These are phyloP conservation scores for Phytopythium oedochilum DNA, from an alignment of 352 stramenopile genomes.

Conservation along the genomic window DNA sequence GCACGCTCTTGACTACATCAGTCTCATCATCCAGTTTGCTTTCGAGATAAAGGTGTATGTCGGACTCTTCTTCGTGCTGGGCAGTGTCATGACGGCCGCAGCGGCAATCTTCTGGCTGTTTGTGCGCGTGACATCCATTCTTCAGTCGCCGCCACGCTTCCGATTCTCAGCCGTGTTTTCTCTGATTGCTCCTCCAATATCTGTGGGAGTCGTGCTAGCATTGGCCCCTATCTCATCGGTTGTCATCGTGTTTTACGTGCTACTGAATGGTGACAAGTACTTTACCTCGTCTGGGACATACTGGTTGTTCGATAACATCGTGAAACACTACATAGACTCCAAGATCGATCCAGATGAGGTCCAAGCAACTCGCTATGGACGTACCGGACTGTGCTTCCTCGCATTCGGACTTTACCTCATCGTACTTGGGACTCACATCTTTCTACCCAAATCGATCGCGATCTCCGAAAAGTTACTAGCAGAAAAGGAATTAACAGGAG, in stretches of 20 bases:
- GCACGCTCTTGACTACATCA: constrained; percentile 93
- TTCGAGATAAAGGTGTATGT: constrained; percentile 93
- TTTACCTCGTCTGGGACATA: constrained; percentile 37
- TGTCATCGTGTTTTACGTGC: constrained; percentile 55
- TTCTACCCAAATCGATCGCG: constrained; percentile 88
- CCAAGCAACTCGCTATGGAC: constrained; percentile 64
- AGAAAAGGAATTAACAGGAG: constrained; percentile 45
- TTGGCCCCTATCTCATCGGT: constrained; percentile 82
- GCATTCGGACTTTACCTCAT: constrained; percentile 87
- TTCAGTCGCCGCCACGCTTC: constrained; percentile 90
- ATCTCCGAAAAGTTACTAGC: constrained; percentile 88
- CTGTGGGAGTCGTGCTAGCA: constrained; percentile 86
- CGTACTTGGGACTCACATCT: constrained; percentile 83
- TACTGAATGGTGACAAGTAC: constrained; percentile 61
- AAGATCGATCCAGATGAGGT: constrained; percentile 79
- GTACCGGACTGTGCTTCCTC: constrained; percentile 93
- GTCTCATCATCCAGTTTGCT: constrained; percentile 96
- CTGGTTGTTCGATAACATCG: constrained; percentile 74
- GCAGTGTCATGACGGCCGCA: constrained; percentile 74
- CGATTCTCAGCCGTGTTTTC: constrained; percentile 91
- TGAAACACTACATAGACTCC: constrained; percentile 85
- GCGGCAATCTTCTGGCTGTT: constrained; percentile 89
- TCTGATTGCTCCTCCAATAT: constrained; percentile 87
- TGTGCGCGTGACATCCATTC: constrained; percentile 86
- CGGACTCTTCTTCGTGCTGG: constrained; percentile 92